Evolutionary conservation across 2,329 filamentous ascomycete species (phyloP).

Genomic region (Trichoderma atroviride): DNA sequence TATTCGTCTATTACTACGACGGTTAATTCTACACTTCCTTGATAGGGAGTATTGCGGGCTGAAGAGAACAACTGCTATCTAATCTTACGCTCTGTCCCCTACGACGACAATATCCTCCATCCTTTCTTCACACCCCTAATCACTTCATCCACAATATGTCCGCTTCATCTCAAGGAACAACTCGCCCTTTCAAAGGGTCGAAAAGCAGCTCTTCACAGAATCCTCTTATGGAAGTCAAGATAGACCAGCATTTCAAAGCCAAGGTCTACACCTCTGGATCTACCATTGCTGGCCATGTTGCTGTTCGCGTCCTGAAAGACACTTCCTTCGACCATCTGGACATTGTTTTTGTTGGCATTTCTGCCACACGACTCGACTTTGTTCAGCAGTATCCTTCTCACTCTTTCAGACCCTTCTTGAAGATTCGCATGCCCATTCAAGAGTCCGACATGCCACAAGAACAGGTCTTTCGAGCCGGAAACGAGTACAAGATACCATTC

Average conservation of each 20-base stretch:
- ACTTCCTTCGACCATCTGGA: conserved; percentile 55
- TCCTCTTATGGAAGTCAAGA: conserved; percentile 50
- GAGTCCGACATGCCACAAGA: conserved; percentile 51
- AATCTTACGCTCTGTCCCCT: background rate
- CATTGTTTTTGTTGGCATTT: conserved; percentile 55
- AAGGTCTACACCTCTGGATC: conserved; percentile 61
- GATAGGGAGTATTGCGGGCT: background rate
- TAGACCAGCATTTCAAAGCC: conserved; percentile 57
- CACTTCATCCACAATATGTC: conserved; percentile 30
- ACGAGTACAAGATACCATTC: conserved; percentile 57
- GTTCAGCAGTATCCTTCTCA: conserved; percentile 51
- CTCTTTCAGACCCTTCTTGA: conserved; percentile 57
- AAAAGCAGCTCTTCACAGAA: conserved; percentile 31
- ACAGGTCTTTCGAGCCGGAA: conserved; percentile 52
- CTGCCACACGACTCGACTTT: conserved; percentile 55
- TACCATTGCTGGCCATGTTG: conserved; percentile 52
- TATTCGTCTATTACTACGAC: background rate
- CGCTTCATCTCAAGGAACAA: conserved; percentile 30
- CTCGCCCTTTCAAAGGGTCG: conserved; percentile 15
- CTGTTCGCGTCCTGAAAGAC: conserved; percentile 50
- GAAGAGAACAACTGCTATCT: background rate
- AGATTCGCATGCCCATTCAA: conserved; percentile 56
- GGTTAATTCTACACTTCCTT: background rate
- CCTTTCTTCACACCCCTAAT: background rate
- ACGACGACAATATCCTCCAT: background rate